Conservation (phyloP, 805 yeast genomes). For the Candida coquimbonensis region DNA sequence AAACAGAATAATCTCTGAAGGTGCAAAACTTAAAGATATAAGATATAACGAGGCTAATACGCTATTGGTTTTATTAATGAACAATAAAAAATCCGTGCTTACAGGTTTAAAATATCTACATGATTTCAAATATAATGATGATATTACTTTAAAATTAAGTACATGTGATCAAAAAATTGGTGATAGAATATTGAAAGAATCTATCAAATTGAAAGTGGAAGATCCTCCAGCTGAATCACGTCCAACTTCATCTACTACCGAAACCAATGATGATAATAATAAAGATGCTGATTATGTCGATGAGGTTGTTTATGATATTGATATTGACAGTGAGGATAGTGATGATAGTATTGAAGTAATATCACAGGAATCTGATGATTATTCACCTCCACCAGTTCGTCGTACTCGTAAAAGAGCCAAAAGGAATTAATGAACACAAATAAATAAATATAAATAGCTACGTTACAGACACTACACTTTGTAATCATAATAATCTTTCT, state of each 20-base stretch:
- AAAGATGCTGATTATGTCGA: too few relatives aligned
- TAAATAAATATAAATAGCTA: too few relatives aligned
- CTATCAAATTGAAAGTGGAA: background rate
- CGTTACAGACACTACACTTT: too few relatives aligned
- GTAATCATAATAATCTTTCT: too few relatives aligned
- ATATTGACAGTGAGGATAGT: background rate
- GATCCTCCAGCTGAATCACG: too few relatives aligned
- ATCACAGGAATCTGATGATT: too few relatives aligned
- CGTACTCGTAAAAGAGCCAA: too few relatives aligned
- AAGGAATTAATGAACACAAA: too few relatives aligned
- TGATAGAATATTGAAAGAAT: background rate
- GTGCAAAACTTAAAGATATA: background rate
- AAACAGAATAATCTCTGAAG: background rate
- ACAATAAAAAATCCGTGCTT: background rate
- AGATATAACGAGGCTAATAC: background rate
- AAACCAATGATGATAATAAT: too few relatives aligned
- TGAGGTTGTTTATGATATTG: too few relatives aligned
- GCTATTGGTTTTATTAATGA: background rate
- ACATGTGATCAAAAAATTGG: constrained; percentile 9
- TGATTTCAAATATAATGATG: constrained; percentile 1
- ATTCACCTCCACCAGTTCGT: too few relatives aligned
- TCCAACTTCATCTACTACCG: too few relatives aligned
- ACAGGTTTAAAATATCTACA: constrained; percentile 4
- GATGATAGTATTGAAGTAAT: background rate
- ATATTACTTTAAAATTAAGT: background rate